Evolutionary conservation across 2,329 filamentous ascomycete genomes (phyloP).

Genomic region (Chaetoscypha palmicola): DNA sequence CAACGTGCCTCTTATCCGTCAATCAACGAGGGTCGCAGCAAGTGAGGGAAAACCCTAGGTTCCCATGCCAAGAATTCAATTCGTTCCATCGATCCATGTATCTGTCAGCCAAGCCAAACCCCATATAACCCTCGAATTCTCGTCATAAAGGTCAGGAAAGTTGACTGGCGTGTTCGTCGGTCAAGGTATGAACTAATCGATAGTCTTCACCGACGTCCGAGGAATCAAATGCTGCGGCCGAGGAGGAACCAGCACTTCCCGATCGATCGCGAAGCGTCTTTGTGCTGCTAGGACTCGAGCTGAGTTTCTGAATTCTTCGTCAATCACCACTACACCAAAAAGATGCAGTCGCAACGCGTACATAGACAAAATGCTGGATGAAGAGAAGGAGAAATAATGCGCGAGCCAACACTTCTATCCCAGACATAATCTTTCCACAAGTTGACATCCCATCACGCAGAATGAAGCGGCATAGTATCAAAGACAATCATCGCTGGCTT

Average conservation of each 20-base stretch:
- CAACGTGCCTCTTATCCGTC: not conserved
- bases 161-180: constrained; percentile 26
- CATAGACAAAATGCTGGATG: constrained; percentile 11
- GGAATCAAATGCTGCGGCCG: constrained; percentile 13
- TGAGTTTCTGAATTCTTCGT: constrained; percentile 19
- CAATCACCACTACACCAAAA: constrained; percentile 14
- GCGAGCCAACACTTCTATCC: constrained; percentile 25
- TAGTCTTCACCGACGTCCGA: constrained; percentile 12
- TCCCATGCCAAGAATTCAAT: too few species aligned
- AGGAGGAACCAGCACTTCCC: constrained; percentile 13
- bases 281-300: constrained; percentile 11
- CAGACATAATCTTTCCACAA: constrained; percentile 19
- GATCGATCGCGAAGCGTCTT: constrained; percentile 10
- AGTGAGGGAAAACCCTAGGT: not conserved
- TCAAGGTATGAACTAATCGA: constrained; percentile 14
- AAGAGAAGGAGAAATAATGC: constrained; percentile 19
- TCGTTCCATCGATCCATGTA: not conserved
- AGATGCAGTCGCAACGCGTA: constrained; percentile 8
- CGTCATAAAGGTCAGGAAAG: constrained; percentile 20
- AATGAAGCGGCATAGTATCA: constrained; percentile 27
- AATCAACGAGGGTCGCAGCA: not conserved
- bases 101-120: not conserved
- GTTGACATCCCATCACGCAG: constrained; percentile 20
- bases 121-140: not conserved
- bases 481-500: constrained; percentile 32